phyloP scores from a whole-genome alignment of 192 early-diverging fungal species.

The Funneliformis mosseae region DNA sequence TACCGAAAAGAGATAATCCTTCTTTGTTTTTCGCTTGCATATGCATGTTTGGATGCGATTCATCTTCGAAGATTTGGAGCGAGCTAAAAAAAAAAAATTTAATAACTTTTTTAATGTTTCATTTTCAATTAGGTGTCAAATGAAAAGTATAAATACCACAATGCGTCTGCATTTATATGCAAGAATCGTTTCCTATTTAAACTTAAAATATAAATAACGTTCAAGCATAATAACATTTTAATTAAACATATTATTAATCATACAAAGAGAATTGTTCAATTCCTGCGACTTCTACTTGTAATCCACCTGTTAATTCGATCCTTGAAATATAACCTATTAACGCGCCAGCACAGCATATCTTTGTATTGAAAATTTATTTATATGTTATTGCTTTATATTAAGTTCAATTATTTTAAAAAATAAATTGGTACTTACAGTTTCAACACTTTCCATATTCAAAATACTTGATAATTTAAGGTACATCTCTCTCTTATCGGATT shows the following conservation, averaged over 20 bases:
- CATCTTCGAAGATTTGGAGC: slow-evolving; percentile 74
- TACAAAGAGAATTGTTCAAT: slow-evolving; percentile 46
- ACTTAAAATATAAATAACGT: neutral
- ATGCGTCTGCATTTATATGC: slow-evolving; percentile 60
- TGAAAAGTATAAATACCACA: slow-evolving; percentile 47
- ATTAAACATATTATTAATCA: slow-evolving; percentile 4
- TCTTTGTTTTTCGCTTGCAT: slow-evolving; percentile 61
- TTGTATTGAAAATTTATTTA: neutral
- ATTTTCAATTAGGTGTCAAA: neutral
- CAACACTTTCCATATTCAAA: slow-evolving; percentile 42
- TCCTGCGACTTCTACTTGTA: slow-evolving; percentile 19
- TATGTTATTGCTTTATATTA: neutral
- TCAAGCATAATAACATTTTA: neutral
- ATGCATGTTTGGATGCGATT: slow-evolving; percentile 84
- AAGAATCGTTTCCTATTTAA: slow-evolving; percentile 48
- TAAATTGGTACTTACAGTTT: slow-evolving; percentile 36
- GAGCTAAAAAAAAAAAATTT: slow-evolving; percentile 62
- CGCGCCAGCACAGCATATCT: slow-evolving; percentile 53
- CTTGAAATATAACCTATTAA: slow-evolving; percentile 45
- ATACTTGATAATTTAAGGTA: slow-evolving; percentile 40
- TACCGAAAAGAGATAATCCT: slow-evolving; percentile 77
- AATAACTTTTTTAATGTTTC: neutral
- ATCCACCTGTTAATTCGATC: slow-evolving; percentile 31
- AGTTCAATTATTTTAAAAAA: neutral
- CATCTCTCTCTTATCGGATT: slow-evolving; percentile 33